phyloP scores from a whole-genome alignment of 2,329 filamentous ascomycete genomes.

The Fusarium longipes region DNA sequence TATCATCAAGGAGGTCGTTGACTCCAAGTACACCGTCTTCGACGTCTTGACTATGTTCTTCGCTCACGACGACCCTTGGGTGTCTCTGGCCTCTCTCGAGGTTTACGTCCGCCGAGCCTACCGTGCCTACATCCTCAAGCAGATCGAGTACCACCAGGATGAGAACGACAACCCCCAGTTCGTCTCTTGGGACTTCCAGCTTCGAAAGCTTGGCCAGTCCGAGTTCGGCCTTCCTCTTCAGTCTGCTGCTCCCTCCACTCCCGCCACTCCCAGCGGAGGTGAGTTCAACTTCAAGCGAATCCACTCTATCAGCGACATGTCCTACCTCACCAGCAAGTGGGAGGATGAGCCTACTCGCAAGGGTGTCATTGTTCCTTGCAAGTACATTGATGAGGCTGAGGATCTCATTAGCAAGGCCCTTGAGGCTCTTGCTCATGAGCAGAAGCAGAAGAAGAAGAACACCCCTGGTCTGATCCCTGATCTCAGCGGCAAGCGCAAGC shows the following conservation, averaged over 20 bases:
- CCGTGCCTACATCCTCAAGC: constrained; percentile 92
- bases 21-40: constrained; percentile 98
- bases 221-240: constrained; percentile 87
- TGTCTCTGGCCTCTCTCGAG: constrained; percentile 91
- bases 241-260: constrained; percentile 84
- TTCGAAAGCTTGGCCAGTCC: constrained; percentile 91
- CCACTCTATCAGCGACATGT: constrained; percentile 96
- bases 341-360: constrained; percentile 84
- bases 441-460: constrained; percentile 67
- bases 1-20: constrained; percentile 95
- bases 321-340: constrained; percentile 80
- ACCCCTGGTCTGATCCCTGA: constrained; percentile 74
- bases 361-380: constrained; percentile 93
- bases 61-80: constrained; percentile 92
- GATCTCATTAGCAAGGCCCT: constrained; percentile 86
- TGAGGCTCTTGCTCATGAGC: constrained; percentile 77
- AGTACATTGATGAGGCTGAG: constrained; percentile 93
- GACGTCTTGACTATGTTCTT: constrained; percentile 97
- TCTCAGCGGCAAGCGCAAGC: constrained; percentile 77
- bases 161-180: constrained; percentile 76
- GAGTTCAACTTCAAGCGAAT: constrained; percentile 80
- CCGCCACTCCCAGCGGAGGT: constrained; percentile 74
- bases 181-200: constrained; percentile 94
- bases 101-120: constrained; percentile 97
- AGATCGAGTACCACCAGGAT: constrained; percentile 87